Evolutionary conservation across 2,329 filamentous ascomycete species (phyloP).

Genomic region (Pyrenochaeta sp.): DNA sequence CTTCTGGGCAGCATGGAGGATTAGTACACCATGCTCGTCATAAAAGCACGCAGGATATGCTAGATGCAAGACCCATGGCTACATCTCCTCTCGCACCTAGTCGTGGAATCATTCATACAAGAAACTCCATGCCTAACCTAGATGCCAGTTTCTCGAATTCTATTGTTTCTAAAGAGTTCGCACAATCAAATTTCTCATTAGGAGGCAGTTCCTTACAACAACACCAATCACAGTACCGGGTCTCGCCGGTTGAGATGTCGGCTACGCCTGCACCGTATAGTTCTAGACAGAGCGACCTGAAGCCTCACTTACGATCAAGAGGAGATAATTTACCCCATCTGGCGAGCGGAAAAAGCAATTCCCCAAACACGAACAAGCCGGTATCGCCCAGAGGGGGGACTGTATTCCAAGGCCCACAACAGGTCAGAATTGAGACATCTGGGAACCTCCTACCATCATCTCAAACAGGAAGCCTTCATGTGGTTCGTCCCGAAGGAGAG

Average conservation of each 20-base stretch:
- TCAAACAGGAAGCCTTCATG: conserved; percentile 1
- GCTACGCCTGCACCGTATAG: not conserved
- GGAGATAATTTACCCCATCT: not conserved
- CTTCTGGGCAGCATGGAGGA: conserved; percentile 3
- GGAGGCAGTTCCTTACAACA: not conserved
- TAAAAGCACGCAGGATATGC: not conserved
- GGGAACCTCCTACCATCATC: not conserved
- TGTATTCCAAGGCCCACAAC: not conserved
- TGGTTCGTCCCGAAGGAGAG: not conserved
- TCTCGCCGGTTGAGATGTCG: not conserved
- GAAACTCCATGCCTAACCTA: conserved; percentile 21
- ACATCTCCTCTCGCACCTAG: conserved; percentile 3
- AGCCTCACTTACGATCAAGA: conserved; percentile 10
- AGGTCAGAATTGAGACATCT: not conserved
- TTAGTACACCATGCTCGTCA: conserved; percentile 1
- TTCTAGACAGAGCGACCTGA: conserved; percentile 6
- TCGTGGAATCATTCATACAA: conserved; percentile 10
- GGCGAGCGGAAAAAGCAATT: not conserved
- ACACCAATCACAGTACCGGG: not conserved
- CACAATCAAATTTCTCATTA: not conserved
- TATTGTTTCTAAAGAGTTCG: conserved; percentile 5
- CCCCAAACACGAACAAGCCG: conserved; percentile 1
- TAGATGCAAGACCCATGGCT: not conserved
- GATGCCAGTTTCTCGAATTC: not conserved
- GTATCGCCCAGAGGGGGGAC: not conserved